A percentile compares a stretch with the other conserved stretches of the same genome.
Conservation (phyloP, 257 asterid genomes). For the Solanum tarapatanum region DNA sequence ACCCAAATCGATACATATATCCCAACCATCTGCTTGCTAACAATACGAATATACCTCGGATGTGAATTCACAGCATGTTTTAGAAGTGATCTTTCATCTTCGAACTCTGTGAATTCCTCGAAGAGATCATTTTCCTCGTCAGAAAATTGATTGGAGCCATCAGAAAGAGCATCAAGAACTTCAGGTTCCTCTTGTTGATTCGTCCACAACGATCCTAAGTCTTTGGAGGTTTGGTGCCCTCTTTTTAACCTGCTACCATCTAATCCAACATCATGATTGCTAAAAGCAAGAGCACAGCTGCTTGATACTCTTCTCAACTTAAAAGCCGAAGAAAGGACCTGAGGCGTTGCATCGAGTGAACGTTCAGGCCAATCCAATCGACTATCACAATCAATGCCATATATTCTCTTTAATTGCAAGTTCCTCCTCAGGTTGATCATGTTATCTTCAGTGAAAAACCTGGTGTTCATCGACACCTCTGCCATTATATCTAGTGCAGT, state of each 20-base stretch:
- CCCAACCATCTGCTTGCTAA: conserved; percentile 22
- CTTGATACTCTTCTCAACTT: conserved; percentile 56
- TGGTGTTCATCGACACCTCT: conserved; percentile 18
- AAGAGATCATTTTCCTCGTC: conserved; percentile 30
- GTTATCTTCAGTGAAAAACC: conserved; percentile 1
- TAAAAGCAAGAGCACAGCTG: conserved; percentile 31
- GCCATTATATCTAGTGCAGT: conserved; percentile 57
- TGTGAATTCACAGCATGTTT: conserved; percentile 53
- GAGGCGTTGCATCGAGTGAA: conserved; percentile 56
- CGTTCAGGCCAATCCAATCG: conserved; percentile 43
- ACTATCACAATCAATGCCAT: conserved; percentile 7
- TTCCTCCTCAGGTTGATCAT: conserved; percentile 42
- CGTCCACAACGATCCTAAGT: conserved; percentile 35
- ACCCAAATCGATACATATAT: conserved; percentile 17
- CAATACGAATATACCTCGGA: conserved; percentile 16
- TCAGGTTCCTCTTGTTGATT: conserved; percentile 36
- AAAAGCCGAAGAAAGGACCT: conserved; percentile 32
- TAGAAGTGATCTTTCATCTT: conserved; percentile 48
- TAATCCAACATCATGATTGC: conserved; percentile 4
- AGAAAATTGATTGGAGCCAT: conserved; percentile 28
- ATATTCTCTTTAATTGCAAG: conserved; percentile 22
- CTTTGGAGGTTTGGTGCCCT: conserved; percentile 49
- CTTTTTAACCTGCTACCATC: conserved; percentile 32
- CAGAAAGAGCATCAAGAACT: conserved; percentile 31
- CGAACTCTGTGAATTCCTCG: conserved; percentile 39